A percentile compares a stretch with the other conserved stretches of the same genome.
These are phyloP conservation scores for Tremellales sp. DNA, from an alignment of 1,284 basidiomycete genomes.

Conservation along the genomic window DNA sequence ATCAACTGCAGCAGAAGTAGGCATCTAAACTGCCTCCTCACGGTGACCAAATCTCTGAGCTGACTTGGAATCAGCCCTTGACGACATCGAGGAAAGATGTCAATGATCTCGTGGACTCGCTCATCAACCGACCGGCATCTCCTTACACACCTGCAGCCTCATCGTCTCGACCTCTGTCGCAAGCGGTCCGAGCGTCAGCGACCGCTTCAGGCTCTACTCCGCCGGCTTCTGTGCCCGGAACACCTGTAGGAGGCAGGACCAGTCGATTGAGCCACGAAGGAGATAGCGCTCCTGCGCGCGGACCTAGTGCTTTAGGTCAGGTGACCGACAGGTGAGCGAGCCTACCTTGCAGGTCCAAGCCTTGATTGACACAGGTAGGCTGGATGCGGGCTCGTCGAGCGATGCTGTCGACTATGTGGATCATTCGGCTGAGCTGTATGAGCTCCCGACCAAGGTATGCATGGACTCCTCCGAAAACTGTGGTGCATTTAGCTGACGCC, in stretches of 20 bases:
- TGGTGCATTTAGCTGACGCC: constrained; percentile 9
- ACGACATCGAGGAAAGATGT: constrained; percentile 54
- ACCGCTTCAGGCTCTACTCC: constrained; percentile 18
- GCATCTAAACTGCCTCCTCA: constrained; percentile 2
- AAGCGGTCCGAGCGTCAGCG: not conserved
- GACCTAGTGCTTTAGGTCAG: constrained; percentile 46
- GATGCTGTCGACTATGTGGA: constrained; percentile 78
- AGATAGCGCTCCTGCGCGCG: constrained; percentile 35
- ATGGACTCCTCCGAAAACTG: not conserved
- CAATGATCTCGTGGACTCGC: constrained; percentile 62
- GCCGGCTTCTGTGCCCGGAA: constrained; percentile 62
- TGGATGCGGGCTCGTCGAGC: too few relatives aligned
- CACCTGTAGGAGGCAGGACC: constrained; percentile 55
- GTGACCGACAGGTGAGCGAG: constrained; percentile 7
- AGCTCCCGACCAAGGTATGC: constrained; percentile 78
- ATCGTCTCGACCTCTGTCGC: constrained; percentile 4
- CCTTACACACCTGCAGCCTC: constrained; percentile 10
- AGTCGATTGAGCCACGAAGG: constrained; percentile 43
- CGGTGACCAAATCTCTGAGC: constrained; percentile 5
- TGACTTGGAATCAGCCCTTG: too few relatives aligned
- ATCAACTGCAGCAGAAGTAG: constrained; percentile 2
- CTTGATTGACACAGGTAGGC: not conserved
- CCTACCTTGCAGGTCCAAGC: not conserved
- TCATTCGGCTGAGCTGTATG: constrained; percentile 80
- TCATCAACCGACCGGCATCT: constrained; percentile 48